Conservation (phyloP, 2,329 filamentous ascomycete species). For the Talaromyces sp. region DNA sequence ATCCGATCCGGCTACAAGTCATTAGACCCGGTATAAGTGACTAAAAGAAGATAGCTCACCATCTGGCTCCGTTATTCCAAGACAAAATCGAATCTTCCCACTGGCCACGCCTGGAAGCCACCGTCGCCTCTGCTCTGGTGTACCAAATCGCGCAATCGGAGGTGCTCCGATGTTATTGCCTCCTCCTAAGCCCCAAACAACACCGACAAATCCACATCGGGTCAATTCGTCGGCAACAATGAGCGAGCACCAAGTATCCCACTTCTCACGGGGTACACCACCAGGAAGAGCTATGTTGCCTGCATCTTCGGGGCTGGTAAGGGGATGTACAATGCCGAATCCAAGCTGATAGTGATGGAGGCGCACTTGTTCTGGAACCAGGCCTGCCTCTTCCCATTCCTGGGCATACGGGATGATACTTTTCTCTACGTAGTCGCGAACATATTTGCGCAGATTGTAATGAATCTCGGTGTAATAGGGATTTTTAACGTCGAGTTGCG, state of each 20-base stretch:
- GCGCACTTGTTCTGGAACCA: constrained; percentile 47
- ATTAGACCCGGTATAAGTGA: background rate
- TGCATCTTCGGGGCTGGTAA: constrained; percentile 39
- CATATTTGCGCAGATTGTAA: constrained; percentile 53
- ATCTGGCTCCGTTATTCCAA: constrained; percentile 64
- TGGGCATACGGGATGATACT: constrained; percentile 57
- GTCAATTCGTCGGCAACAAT: constrained; percentile 56
- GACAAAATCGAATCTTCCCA: constrained; percentile 59
- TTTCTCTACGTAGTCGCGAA: constrained; percentile 59
- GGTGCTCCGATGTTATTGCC: constrained; percentile 62
- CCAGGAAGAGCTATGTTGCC: constrained; percentile 43
- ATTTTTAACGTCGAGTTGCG: constrained; percentile 42
- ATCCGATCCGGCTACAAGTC: constrained; percentile 54
- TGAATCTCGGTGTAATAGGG: constrained; percentile 64
- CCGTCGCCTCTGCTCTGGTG: constrained; percentile 54
- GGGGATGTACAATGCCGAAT: constrained; percentile 36
- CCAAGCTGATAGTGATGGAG: constrained; percentile 40
- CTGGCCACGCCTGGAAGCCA: constrained; percentile 60
- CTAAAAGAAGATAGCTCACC: constrained; percentile 35
- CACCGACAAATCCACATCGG: constrained; percentile 56
- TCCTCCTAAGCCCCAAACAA: constrained; percentile 57
- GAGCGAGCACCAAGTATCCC: constrained; percentile 57
- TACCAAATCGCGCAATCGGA: constrained; percentile 63
- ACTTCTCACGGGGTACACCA: constrained; percentile 47
- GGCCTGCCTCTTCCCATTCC: constrained; percentile 61